A percentile compares a stretch with the other conserved stretches of the same genome.
Conservation (phyloP, 2,329 filamentous ascomycete genomes). For the Karstenula rhodostoma region DNA sequence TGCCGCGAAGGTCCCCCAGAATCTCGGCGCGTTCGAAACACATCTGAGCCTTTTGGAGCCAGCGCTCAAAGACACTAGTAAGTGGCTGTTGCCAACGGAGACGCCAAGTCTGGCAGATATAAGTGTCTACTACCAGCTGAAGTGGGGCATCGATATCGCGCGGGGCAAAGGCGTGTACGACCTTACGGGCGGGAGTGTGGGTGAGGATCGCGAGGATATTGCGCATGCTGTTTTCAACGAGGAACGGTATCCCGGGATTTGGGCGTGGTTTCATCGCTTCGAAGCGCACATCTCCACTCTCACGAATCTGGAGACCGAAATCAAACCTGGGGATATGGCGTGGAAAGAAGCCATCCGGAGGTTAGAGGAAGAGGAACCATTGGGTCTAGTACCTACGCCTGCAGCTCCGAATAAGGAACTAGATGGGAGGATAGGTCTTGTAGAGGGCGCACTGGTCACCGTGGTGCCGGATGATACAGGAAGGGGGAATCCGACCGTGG, state of each 20-base stretch:
- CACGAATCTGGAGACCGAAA: slow-evolving; percentile 33
- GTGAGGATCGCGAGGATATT: slow-evolving; percentile 30
- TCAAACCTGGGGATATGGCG: slow-evolving; percentile 12
- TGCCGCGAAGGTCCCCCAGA: slow-evolving; percentile 49
- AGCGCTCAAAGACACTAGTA: slow-evolving; percentile 30
- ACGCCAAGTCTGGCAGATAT: slow-evolving; percentile 49
- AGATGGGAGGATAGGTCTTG: slow-evolving; percentile 41
- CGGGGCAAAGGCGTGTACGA: slow-evolving; percentile 45
- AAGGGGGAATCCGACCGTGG: slow-evolving; percentile 48
- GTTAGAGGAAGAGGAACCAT: slow-evolving; percentile 17
- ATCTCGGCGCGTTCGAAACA: slow-evolving; percentile 48
- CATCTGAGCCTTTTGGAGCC: slow-evolving; percentile 50
- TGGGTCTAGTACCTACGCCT: slow-evolving; percentile 42
- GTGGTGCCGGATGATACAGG: slow-evolving; percentile 54
- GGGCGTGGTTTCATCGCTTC: slow-evolving; percentile 48
- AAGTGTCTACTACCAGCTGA: slow-evolving; percentile 49
- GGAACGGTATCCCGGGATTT: slow-evolving; percentile 47
- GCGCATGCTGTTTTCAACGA: slow-evolving; percentile 46
- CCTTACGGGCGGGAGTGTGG: slow-evolving; percentile 46
- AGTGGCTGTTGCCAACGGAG: slow-evolving; percentile 47
- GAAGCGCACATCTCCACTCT: slow-evolving; percentile 42
- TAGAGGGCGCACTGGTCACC: slow-evolving; percentile 39
- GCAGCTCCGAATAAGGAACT: slow-evolving; percentile 33
- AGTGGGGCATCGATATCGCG: slow-evolving; percentile 52
- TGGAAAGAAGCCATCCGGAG: slow-evolving; percentile 22